Base-by-base conservation (phyloP, 1,284 basidiomycete genomes). In the Boletus smithii region DNA sequence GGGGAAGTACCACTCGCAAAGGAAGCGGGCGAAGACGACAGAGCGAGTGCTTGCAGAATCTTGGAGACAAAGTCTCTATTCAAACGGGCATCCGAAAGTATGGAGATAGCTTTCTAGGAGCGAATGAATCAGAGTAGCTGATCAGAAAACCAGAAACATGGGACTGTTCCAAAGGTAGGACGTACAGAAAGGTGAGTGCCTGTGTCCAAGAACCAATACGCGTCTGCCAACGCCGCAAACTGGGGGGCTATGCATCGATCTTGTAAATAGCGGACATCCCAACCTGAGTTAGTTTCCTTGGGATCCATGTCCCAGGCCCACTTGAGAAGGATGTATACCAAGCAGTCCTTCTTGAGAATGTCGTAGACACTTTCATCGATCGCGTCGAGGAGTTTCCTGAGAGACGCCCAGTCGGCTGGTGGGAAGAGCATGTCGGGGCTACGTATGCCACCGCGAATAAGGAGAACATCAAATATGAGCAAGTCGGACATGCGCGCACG, bases 161-260 rank as follows among this genome's bases (percentile, higher is more conserved):
- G 33, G 35, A 20, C 3, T 4, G 14, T n/a, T 9, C n/a, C 9
- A 2, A 8, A 46, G 9, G n/a, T n/a, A 32, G 13, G n/a, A 76
- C 83, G 54, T 63, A 88, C 85, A 41, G 73, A 60, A 44, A 85
- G 62, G 36, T 81, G 70, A 17, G 74, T 69, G n/a, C 82, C 85
- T 3, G 78, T 73, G 66, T 91, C 88, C 55, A 91, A 67, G 58
- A 78, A 69, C 85, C 86, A 91, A 69, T 90, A 91, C 58, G 87
- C 88, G 66, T 88, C 83, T 18, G 84, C 77, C 37, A 89, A 72
- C 8, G 76, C 71, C 13, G 76, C 72, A 57, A 88, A 89, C 56
- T 88, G 86, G 3, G 85, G 82, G 7, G 84, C 80, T 50, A 90
- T 82, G 53, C 75, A 78, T 31, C 74, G 70, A 31, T 79, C 74